Evolutionary conservation across 2,329 filamentous ascomycete genomes (phyloP), one percentile per base, ranked within the genome.

Genomic region (Thielaviopsis musarum): DNA sequence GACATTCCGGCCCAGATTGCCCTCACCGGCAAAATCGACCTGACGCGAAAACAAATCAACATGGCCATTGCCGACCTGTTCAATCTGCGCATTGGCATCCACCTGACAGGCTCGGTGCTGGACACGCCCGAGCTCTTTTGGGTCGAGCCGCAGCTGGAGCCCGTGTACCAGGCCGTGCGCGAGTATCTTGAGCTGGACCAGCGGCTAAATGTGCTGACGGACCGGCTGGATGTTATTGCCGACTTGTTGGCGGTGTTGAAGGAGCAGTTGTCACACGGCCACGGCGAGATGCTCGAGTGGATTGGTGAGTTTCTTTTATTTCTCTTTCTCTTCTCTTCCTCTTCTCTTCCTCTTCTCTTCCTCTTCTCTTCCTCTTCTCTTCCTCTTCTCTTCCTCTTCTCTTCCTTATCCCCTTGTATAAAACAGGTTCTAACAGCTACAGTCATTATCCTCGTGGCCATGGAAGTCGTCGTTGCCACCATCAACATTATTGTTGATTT

Each of bases 1-100:
- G 88, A 94, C 61, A 87, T 98, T 4, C 93, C 93, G 0, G 85
- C 88, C 9, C 88, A 95, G 70, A 95, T 98, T 65, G 91, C 93
- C 2, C 75, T 87, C 64, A 96, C 91, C 0, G 93, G 93, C 64
- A 93, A 91, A 68, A 93, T 98, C 67, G 85, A 88, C 59, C 81
- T 98, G 61, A 89, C 84, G 61, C 83, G 91, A 52, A 83, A 83
- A 61, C 84, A 97, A 70, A 96, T 98, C 76, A 97, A 97, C 76
- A 97, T 97, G 91, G 91, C 97, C 72, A 96, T 98, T 62, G 93
- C 93, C 69, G 91, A 98, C 74, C 81, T 98, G 58, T 98, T 98
- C 72, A 97, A 98, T 68, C 76, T 98, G 34, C 83, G 93, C 62
- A 97, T 98, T 74, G 96, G 93, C 70, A 97, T 98, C 67, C 94